Evolutionary conservation across 345 rosid species (phyloP).

Genomic region (Citrus trifoliata): DNA sequence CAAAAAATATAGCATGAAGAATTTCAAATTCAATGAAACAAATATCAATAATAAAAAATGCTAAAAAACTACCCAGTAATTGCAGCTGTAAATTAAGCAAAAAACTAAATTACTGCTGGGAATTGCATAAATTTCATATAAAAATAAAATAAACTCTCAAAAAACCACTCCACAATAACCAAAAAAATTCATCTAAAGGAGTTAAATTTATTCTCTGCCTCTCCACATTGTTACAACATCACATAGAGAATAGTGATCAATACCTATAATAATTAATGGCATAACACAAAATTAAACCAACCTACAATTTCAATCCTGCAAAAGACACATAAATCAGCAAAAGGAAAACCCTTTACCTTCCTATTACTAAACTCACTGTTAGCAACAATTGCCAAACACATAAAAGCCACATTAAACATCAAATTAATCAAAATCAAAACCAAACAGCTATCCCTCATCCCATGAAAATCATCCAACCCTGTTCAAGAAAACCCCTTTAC

Average conservation of each 20-base stretch:
- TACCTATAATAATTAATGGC: neutral
- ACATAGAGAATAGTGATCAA: neutral
- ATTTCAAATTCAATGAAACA: neutral
- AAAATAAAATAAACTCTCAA: neutral
- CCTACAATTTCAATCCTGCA: neutral
- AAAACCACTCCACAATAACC: neutral
- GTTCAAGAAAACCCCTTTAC: neutral
- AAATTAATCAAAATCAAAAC: neutral
- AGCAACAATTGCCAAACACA: neutral
- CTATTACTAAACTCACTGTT: neutral
- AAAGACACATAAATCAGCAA: neutral
- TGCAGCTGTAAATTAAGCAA: neutral
- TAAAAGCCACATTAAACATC: neutral
- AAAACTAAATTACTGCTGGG: neutral
- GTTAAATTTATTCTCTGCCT: neutral
- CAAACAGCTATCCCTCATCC: neutral
- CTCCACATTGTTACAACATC: neutral
- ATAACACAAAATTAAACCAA: neutral
- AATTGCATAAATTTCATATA: neutral
- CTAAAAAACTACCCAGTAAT: neutral
- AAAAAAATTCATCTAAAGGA: neutral
- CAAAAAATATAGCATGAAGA: neutral
- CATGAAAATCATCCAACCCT: neutral
- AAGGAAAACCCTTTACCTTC: neutral
- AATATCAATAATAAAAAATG: neutral